Evolutionary conservation across 768 basidiomycete species (phyloP), one percentile per base, ranked within the genome.

Genomic region (Amanita jacksonii): DNA sequence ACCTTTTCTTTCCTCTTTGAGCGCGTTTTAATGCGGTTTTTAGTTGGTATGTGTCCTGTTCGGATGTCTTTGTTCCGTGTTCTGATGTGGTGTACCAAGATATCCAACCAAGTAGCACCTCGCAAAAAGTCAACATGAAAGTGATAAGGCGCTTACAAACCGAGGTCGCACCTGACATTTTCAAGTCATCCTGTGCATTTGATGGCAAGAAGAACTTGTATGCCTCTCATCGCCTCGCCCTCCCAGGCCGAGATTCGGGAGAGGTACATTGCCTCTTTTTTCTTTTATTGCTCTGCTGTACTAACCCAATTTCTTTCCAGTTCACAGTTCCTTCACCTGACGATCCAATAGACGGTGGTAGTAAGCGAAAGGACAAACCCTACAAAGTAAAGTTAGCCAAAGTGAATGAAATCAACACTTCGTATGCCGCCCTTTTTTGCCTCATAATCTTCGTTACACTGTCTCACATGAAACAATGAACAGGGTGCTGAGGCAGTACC

Each of bases 191-290:
- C 8, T 80, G 71, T 13, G 84, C 74, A 1, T 88, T 87, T 49
- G 87, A 89, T 46, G 87, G 87, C 1, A 69, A 84, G 32, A 89
- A 87, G 59, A 89, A 88, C 49, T 57, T 72, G 45, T 88, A 85
- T 53, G 68, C 79, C 18, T 62, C 76, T 8, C 66, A 73, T 32
- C 68, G 73, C 46, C 66, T 88, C 5, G 74, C 79, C 0, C 78
- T 90, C 32, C 74, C 73, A 22, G 69, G 66, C 2, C 57, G 51
- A 1, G 63, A 67, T 30, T 66, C 65, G 4, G 69, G 70, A 50
- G 81, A 78, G 64, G 82, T 73, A 5, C n/a, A 23, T 22, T n/a
- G 12, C n/a, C 25, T 7, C 23, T 8, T 8, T 23, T 8, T n/a
- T 18, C 9, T 38, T 15, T 12, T 38, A 23, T n/a, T n/a, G n/a